Base-by-base conservation (phyloP, 192 early-diverging fungal species). In the Umbelopsis vinacea region DNA sequence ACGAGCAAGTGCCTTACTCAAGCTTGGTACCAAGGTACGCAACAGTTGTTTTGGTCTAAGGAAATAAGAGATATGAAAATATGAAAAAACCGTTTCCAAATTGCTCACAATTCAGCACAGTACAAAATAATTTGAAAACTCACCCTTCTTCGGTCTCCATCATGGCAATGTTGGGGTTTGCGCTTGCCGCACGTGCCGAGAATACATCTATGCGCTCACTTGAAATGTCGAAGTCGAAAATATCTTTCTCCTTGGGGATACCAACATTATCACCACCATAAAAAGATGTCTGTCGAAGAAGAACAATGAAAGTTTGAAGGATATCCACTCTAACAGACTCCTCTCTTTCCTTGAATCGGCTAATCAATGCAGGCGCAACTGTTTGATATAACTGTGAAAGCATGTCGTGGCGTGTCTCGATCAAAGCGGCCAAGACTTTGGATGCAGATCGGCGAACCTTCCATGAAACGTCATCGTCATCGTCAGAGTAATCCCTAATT, bases 381-480 rank as follows among this genome's bases (percentile, higher is more conserved):
- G 69, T 82, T 14, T 84, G 63, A 72, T 92, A 92, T 23, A 95
- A 78, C 63, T 87, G 80, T 50, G 74, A 71, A 9, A 94, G 80
- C 38, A 90, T 60, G 55, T 94, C 91, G 24, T 89, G 84, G 8
- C 90, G 89, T 1, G 93, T 93, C 47, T 80, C 86, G 54, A 96
- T 91, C 33, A 89, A 79, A 12, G 88, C 84, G 4, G 87, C 69
- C 1, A 96, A 76, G 6, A 95, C 71, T 71, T 93, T 94, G 9
- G 90, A 84, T n/a, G 92, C 84, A 3, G 93, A 88, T 14, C 91
- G 83, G 53, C 95, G 91, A 8, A 96, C 95, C 75, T 96, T 96
- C 94, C 94, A 96, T 2, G 92, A 93, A 70, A 96, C 85, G 71
- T 96, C 95, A 57, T 96, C 95, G 48, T 96, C 93, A n/a, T 78